Evolutionary conservation across 2,329 filamentous ascomycete species (phyloP).

Genomic region (Knufia fluminis): DNA sequence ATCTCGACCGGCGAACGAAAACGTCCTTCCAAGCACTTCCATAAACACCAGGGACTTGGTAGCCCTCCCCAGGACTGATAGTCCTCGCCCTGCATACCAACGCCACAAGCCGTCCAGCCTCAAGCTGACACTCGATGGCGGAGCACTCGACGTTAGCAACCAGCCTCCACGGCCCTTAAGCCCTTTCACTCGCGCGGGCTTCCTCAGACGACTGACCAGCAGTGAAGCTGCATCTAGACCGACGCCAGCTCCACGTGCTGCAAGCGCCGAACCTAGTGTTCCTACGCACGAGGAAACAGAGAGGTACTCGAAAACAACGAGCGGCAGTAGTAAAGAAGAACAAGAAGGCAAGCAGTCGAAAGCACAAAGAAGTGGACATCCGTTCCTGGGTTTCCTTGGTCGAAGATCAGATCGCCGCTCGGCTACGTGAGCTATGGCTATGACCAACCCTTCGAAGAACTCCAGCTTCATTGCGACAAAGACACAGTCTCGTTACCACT

Average conservation of each 20-base stretch:
- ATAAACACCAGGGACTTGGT: no score
- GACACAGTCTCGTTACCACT: neutral
- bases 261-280: no score
- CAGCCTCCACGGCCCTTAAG: conserved; percentile 15
- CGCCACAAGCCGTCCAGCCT: neutral
- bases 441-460: neutral
- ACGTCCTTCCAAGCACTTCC: neutral
- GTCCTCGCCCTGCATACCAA: neutral
- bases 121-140: neutral
- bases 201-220: conserved; percentile 16
- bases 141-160: neutral
- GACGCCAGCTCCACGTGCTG: conserved; percentile 8
- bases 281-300: no score
- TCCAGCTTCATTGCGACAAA: neutral
- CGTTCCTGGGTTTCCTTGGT: conserved; percentile 16
- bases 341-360: no score
- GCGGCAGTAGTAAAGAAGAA: conserved; percentile 5
- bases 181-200: conserved; percentile 19
- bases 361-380: conserved; percentile 15
- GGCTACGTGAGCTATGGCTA: neutral
- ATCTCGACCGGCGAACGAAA: neutral
- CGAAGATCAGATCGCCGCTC: conserved; percentile 4
- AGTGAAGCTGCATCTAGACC: conserved; percentile 7
- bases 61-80: neutral
- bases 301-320: neutral